These are phyloP conservation scores for Pyronema domesticum DNA, from an alignment of 495 filamentous ascomycete genomes.

Conservation along the genomic window DNA sequence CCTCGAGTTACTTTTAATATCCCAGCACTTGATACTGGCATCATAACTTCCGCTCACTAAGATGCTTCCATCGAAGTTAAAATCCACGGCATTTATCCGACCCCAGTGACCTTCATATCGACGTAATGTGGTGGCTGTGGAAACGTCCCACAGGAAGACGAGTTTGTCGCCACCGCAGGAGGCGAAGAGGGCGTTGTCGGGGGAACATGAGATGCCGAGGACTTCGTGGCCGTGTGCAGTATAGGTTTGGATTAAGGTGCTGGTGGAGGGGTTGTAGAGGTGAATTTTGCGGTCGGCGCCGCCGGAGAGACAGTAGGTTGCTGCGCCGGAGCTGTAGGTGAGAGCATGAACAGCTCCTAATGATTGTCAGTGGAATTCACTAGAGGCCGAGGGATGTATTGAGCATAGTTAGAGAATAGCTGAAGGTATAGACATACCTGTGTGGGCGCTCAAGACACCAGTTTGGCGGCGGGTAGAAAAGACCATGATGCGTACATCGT, in stretches of 20 bases:
- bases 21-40: conserved; percentile 74
- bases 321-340: conserved; percentile 47
- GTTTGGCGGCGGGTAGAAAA: conserved; percentile 19
- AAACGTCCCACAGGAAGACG: conserved; percentile 89
- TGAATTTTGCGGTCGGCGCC: conserved; percentile 15
- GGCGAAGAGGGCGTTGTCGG: conserved; percentile 63
- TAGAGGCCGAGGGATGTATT: neutral
- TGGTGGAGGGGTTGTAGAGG: conserved; percentile 25
- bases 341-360: conserved; percentile 57
- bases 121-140: conserved; percentile 50
- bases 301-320: conserved; percentile 37
- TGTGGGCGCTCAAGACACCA: conserved; percentile 14
- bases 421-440: conserved; percentile 7
- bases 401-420: neutral
- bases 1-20: conserved; percentile 39
- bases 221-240: conserved; percentile 79
- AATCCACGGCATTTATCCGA: conserved; percentile 58
- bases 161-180: conserved; percentile 71
- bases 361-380: neutral
- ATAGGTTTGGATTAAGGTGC: conserved; percentile 61
- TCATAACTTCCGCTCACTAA: conserved; percentile 65
- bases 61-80: conserved; percentile 49
- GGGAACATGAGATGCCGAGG: conserved; percentile 55
- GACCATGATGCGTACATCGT: conserved; percentile 15
- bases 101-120: conserved; percentile 58